Conservation (phyloP, 108 stramenopile species). For the Schizochytrium sp. region DNA sequence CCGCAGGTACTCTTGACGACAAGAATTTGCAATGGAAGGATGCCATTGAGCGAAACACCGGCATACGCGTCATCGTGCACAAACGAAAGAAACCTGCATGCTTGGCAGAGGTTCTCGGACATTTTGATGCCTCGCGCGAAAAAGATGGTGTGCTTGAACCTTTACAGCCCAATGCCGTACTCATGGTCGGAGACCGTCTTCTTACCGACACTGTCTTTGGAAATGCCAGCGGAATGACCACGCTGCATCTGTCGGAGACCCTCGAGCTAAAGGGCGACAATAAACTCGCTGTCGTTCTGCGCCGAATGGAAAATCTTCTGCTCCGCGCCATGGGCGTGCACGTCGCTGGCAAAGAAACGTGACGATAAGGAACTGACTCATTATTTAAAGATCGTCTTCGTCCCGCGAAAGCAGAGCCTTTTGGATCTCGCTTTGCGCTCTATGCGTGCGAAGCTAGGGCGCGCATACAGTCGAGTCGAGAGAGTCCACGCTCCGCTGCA, state of each 20-base stretch:
- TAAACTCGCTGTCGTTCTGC: background rate
- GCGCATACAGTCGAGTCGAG: background rate
- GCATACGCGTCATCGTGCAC: constrained; percentile 34
- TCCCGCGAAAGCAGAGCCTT: too few species aligned
- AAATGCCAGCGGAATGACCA: constrained; percentile 37
- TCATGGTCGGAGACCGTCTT: constrained; percentile 42
- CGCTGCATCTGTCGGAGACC: constrained; percentile 24
- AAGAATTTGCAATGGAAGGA: constrained; percentile 23
- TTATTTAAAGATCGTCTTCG: too few species aligned
- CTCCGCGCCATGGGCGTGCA: background rate
- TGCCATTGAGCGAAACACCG: constrained; percentile 27
- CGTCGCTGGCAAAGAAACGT: too few species aligned
- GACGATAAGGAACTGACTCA: too few species aligned
- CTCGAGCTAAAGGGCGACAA: background rate
- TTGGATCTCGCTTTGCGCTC: too few species aligned
- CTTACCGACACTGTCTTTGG: constrained; percentile 42
- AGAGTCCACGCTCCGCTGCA: background rate
- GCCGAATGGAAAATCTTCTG: background rate
- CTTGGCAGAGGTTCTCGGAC: constrained; percentile 31
- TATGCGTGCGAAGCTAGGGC: background rate
- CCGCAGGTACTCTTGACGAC: constrained; percentile 29
- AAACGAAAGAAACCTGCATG: constrained; percentile 35
- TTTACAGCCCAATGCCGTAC: constrained; percentile 1
- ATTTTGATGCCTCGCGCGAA: constrained; percentile 14
- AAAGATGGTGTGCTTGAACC: background rate